Percentiles rank a stretch among this genome's conserved stretches.
Conservation (phyloP, 306 rosid species). For the Glycyrrhiza uralensis region DNA sequence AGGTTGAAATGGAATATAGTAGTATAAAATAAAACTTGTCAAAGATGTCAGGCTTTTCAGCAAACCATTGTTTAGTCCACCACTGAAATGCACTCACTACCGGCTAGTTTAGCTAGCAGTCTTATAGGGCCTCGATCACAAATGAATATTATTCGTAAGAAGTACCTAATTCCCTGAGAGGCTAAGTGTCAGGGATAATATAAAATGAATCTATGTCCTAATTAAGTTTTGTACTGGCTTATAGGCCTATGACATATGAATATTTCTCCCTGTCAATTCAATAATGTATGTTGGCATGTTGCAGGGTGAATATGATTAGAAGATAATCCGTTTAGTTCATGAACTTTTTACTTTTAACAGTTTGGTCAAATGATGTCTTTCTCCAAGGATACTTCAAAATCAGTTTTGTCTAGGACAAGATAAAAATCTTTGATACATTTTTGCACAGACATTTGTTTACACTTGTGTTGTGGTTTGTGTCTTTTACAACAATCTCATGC, state of each 20-base stretch:
- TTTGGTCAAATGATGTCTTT: not conserved
- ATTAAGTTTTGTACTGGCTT: not conserved
- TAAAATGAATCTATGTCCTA: not conserved
- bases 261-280: not conserved
- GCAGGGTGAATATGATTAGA: not conserved
- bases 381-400: too few species aligned
- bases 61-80: not conserved
- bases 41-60: constrained; percentile 36
- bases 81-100: not conserved
- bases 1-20: constrained; percentile 23
- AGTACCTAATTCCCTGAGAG: constrained; percentile 3
- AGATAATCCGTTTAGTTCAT: not conserved
- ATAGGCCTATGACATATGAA: not conserved
- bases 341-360: not conserved
- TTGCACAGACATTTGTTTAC: not conserved
- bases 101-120: not conserved
- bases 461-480: not conserved
- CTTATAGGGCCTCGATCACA: not conserved
- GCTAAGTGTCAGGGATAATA: not conserved
- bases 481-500: not conserved
- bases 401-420: not conserved
- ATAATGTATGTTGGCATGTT: constrained; percentile 30
- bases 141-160: constrained; percentile 2
- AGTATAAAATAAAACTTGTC: constrained; percentile 29
- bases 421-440: not conserved